Conservation (phyloP, 2,329 filamentous ascomycete genomes). For the Botrytis squamosa region DNA sequence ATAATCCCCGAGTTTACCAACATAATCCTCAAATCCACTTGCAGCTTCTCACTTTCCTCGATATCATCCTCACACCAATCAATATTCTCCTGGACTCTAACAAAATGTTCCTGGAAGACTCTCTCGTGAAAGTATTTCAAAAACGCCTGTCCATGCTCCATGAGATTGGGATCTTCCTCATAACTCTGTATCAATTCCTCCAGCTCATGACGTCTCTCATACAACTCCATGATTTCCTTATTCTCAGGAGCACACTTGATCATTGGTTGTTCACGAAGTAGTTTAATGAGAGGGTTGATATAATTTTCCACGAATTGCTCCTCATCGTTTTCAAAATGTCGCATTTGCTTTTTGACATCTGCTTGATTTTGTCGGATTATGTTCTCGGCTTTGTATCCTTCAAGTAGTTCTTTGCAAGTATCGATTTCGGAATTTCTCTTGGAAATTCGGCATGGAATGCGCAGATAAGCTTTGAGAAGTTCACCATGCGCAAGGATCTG, state of each 20-base stretch:
- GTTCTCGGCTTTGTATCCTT: neutral
- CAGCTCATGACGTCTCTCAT: neutral
- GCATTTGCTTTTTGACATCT: neutral
- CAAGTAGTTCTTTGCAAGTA: neutral
- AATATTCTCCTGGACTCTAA: neutral
- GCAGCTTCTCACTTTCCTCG: neutral
- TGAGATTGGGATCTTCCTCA: neutral
- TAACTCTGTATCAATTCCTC: neutral
- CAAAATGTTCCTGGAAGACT: neutral
- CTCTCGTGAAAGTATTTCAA: neutral
- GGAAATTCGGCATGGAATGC: neutral
- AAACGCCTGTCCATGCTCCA: neutral
- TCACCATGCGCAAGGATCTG: neutral
- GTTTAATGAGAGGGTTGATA: neutral
- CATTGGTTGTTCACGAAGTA: neutral
- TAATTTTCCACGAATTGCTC: neutral
- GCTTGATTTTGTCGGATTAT: neutral
- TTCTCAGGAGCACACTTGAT: neutral
- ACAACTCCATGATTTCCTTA: neutral
- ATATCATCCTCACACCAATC: neutral
- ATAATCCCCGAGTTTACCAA: neutral
- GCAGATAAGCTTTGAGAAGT: neutral
- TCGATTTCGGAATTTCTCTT: neutral
- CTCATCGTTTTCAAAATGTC: neutral
- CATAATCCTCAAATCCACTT: neutral